Conservation (phyloP, 345 rosid species). For the Salix exigua region DNA sequence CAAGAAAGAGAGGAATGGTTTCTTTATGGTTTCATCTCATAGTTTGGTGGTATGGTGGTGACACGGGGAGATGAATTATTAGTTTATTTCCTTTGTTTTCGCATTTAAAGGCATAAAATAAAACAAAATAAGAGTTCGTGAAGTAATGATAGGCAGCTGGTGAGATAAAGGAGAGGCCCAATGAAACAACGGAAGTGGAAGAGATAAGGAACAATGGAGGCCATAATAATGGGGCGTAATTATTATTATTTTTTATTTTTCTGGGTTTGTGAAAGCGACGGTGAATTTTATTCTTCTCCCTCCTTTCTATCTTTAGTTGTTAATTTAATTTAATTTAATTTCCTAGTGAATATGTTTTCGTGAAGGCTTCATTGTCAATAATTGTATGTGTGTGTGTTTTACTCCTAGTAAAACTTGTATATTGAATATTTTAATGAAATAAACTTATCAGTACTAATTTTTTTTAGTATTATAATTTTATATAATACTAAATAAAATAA, state of each 20-base stretch:
- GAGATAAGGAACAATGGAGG: slow-evolving; percentile 46
- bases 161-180: slow-evolving; percentile 29
- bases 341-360: too few relatives aligned
- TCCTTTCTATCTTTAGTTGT: background rate
- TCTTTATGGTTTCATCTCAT: background rate
- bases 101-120: background rate
- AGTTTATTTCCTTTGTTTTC: background rate
- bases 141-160: slow-evolving; percentile 5
- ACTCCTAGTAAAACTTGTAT: too few relatives aligned
- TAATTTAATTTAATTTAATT: background rate
- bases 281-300: background rate
- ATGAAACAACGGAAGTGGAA: slow-evolving; percentile 29
- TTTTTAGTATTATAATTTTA: too few relatives aligned
- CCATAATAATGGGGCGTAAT: slow-evolving; percentile 39
- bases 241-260: background rate
- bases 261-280: background rate
- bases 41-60: background rate
- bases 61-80: slow-evolving; percentile 4
- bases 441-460: too few relatives aligned
- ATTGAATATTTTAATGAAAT: too few relatives aligned
- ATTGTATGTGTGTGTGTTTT: too few relatives aligned
- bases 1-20: background rate
- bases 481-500: too few relatives aligned
- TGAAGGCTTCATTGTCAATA: too few relatives aligned
- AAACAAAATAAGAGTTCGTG: background rate